Base-by-base conservation (phyloP, 1,139 yeast species). In the Sugiyamaella neomexicana region DNA sequence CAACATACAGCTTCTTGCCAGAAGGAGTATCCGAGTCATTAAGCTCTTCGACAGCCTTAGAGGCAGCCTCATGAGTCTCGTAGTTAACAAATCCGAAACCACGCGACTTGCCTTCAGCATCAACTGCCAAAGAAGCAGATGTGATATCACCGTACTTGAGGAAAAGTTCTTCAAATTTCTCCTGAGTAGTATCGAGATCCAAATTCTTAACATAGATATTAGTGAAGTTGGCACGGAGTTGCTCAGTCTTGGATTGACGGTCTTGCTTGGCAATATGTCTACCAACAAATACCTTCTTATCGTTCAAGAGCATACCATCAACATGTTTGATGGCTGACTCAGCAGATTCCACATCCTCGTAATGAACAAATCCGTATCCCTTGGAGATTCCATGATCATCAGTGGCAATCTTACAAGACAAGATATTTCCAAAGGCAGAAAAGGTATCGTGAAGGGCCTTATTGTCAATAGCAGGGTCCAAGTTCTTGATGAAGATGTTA, bases 341-440 rank as follows among this genome's bases (percentile, higher is more conserved):
- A 61, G 99, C 99, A 67, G 96, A 87, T 75, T 88, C 96, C 64
- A 86, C 88, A 62, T 89, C 83, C 75, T 90, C 97, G 77, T 87
- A 93, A 78, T 93, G 99, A 65, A 93, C 98, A 74, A 90, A 93
- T 71, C 99, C 99, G 70, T 91, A 93, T 69, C 98, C 96, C 75
- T 88, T 90, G 66, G 97, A 89, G 73, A 80, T 80, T 65, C 99
- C 98, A 72, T 81, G 77, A 74, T 85, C 95, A 74, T 93, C 98
- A 65, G 93, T 85, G 66, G 98, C 99, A 72, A 93, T 95, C 82
- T 93, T 93, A 80, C 97, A 90, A 55, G 98, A 91, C 76, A 93
- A 80, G 66, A 95, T 91, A 73, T 82, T 86, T 74, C 99, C 99
- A 71, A 93, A 95, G 61, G 96, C 96, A 63, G 96, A 84, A 79